Base-by-base conservation (phyloP, 2,329 filamentous ascomycete species). In the Thermomyces lanuginosus region DNA sequence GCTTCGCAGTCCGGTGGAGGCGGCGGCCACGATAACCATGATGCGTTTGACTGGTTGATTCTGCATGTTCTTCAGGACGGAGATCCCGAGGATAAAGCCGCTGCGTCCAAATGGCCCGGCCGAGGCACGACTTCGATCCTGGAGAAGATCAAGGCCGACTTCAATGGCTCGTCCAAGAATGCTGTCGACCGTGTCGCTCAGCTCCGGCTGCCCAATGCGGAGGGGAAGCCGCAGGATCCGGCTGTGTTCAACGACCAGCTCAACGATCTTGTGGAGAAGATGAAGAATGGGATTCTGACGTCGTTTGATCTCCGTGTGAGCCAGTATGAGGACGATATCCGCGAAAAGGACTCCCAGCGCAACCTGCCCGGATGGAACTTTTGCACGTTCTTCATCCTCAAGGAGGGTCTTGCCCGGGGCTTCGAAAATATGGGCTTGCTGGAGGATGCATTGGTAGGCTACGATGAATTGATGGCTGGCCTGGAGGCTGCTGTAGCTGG, bases 381-480 rank as follows among this genome's bases (percentile, higher is more conserved):
- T 48, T 95, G 89, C 53, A 98, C 89, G 0, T 98, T 98, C 49
- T 98, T 98, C 49, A 84, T 98, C 9, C 64, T 98, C 6, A 98
- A 98, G 45, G 89, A 98, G 51, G 89, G 89, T 0, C 59, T 98
- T 18, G 86, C 89, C 1, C 69, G 81, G 38, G 91, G 86, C 0
- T 92, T 98, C 39, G 91, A 98, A 51, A 95, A 81, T 46, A 84
- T 95, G 3, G 91, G 91, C 1, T 61, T 98, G 6, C 81, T 93
- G 6, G 89, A 98, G 45, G 89, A 98, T 62, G 86, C 89, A 3
- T 58, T 98, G 20, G 79, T 89, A 4, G 82, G 83, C 8, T 98
- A 98, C 41, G 89, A 95, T 49, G 86, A 98, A 56, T 69, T 98
- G 6, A 79, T 79, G 21, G 72, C 86, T 26, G 86, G 84, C 0